phyloP scores from a whole-genome alignment of 177 flowering plant species.

The Tripterygium wilfordii region DNA sequence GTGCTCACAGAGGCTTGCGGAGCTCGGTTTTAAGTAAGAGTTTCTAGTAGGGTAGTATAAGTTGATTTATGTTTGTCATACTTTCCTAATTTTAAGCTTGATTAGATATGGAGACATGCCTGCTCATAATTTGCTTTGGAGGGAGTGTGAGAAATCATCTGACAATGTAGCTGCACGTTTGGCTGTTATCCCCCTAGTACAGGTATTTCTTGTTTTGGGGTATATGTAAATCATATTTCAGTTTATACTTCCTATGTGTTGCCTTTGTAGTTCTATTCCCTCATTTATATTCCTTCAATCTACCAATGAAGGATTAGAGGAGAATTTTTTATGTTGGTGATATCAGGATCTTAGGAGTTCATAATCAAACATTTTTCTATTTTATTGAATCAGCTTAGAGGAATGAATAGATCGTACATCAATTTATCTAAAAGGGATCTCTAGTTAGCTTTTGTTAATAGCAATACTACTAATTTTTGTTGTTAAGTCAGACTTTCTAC shows the following conservation, averaged over 20 bases:
- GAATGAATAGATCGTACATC: no score
- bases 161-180: slow-evolving; percentile 84
- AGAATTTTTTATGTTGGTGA: no score
- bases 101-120: slow-evolving; percentile 92
- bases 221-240: background rate
- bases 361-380: no score
- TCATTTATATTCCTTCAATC: no score
- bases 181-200: slow-evolving; percentile 86
- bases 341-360: no score
- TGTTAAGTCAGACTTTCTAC: no score
- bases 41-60: background rate
- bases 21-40: slow-evolving; percentile 79
- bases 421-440: no score
- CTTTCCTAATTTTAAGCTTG: background rate
- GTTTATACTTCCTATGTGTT: background rate
- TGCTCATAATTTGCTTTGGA: slow-evolving; percentile 94
- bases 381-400: no score
- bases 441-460: no score
- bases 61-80: slow-evolving; percentile 2
- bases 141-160: slow-evolving; percentile 87
- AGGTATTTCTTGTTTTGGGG: slow-evolving; percentile 56
- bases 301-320: no score
- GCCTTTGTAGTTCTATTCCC: background rate
- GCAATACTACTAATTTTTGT: no score
- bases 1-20: slow-evolving; percentile 92